phyloP scores from a whole-genome alignment of 1,284 basidiomycete species.

The Ceratobasidium sp. region DNA sequence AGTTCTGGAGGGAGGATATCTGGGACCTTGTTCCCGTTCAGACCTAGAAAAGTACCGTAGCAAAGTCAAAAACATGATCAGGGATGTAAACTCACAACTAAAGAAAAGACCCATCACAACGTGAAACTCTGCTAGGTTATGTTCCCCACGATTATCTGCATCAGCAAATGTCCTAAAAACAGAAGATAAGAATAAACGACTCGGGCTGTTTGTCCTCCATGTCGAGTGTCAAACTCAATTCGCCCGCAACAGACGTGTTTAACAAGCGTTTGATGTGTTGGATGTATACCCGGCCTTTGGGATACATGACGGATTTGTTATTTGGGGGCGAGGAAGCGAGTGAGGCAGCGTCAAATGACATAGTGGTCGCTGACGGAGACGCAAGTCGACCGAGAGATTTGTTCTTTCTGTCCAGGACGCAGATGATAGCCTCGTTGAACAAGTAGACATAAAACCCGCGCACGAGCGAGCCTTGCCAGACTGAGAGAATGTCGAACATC shows the following conservation, averaged over 20 bases:
- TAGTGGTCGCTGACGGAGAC: slow-evolving; percentile 56
- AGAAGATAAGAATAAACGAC: slow-evolving; percentile 95
- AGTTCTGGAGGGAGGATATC: slow-evolving; percentile 90
- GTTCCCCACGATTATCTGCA: slow-evolving; percentile 90
- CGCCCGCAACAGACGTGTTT: slow-evolving; percentile 80
- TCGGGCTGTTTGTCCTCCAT: slow-evolving; percentile 95
- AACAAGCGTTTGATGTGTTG: slow-evolving; percentile 91
- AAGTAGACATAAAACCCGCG: slow-evolving; percentile 96
- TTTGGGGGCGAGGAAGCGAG: slow-evolving; percentile 64
- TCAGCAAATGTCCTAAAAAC: slow-evolving; percentile 89
- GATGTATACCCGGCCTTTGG: slow-evolving; percentile 96
- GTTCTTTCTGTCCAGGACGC: slow-evolving; percentile 94
- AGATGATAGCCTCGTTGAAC: slow-evolving; percentile 96
- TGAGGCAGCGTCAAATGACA: slow-evolving; percentile 59
- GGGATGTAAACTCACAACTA: slow-evolving; percentile 75
- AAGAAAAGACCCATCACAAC: slow-evolving; percentile 99
- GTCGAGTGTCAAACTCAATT: slow-evolving; percentile 91
- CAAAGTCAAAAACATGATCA: slow-evolving; percentile 7
- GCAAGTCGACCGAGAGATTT: slow-evolving; percentile 76
- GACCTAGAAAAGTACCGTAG: slow-evolving; percentile 64
- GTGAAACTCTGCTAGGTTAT: slow-evolving; percentile 97
- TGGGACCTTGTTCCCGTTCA: slow-evolving; percentile 95
- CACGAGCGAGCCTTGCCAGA: slow-evolving; percentile 87
- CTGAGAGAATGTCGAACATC: slow-evolving; percentile 91
- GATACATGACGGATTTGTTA: slow-evolving; percentile 83